These are phyloP conservation scores for Candida tibetensis DNA, from an alignment of 805 yeast genomes.

Conservation along the genomic window DNA sequence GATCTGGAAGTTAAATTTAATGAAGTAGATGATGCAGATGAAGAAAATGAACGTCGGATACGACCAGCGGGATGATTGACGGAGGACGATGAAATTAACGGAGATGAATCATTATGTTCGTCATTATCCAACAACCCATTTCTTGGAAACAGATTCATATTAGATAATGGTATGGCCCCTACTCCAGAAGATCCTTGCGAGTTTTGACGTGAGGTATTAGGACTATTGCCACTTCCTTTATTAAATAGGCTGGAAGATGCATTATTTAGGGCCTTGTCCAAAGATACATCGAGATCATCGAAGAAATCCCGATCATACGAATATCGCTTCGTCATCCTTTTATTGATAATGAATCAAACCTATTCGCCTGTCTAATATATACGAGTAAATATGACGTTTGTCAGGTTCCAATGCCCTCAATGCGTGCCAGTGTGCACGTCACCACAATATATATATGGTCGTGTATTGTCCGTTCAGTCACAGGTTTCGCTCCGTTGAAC, in stretches of 20 bases:
- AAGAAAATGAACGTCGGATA: constrained; percentile 14
- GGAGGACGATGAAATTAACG: constrained; percentile 23
- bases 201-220: constrained; percentile 20
- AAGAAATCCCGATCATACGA: constrained; percentile 31
- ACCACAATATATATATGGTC: too few relatives aligned
- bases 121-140: constrained; percentile 4
- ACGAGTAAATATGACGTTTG: too few relatives aligned
- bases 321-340: constrained; percentile 9
- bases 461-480: too few relatives aligned
- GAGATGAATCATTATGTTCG: constrained; percentile 26
- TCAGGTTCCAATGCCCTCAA: too few relatives aligned
- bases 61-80: constrained; percentile 5
- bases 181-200: constrained; percentile 25
- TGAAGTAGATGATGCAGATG: constrained; percentile 16
- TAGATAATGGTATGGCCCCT: constrained; percentile 30
- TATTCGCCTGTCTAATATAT: too few relatives aligned
- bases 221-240: constrained; percentile 22
- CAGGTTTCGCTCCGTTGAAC: too few relatives aligned
- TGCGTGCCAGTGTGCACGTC: too few relatives aligned
- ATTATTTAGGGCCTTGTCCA: constrained; percentile 62
- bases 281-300: constrained; percentile 63
- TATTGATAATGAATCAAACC: too few relatives aligned
- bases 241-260: constrained; percentile 41
- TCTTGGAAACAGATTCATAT: constrained; percentile 14
- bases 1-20: constrained; percentile 12